Conservation (phyloP, 495 filamentous ascomycete genomes). For the Letharia columbiana region DNA sequence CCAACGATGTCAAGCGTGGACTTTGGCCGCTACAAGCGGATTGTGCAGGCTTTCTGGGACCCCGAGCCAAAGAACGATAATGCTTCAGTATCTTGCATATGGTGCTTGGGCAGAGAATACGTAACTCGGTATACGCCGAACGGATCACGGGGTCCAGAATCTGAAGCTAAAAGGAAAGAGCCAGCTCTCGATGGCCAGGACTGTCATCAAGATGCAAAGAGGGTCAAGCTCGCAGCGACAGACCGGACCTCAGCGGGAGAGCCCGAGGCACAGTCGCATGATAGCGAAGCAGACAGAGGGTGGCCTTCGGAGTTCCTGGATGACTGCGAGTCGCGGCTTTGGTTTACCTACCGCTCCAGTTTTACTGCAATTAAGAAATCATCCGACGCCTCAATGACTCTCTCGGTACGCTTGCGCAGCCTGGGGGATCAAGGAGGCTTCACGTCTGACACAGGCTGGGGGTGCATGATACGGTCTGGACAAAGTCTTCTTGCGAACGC, state of each 20-base stretch:
- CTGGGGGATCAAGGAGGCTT: constrained; percentile 78
- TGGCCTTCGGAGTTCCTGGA: constrained; percentile 85
- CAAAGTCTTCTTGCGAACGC: constrained; percentile 90
- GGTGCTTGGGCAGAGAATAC: constrained; percentile 82
- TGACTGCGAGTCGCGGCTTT: constrained; percentile 88
- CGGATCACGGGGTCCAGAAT: neutral
- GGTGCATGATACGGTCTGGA: constrained; percentile 97
- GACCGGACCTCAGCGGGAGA: constrained; percentile 1
- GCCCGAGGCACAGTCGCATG: neutral
- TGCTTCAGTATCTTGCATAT: constrained; percentile 58
- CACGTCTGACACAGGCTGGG: constrained; percentile 92
- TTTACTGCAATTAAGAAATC: constrained; percentile 78
- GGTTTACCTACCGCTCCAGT: constrained; percentile 92
- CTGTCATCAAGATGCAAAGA: neutral
- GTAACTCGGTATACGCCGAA: constrained; percentile 29
- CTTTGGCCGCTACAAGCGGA: constrained; percentile 62
- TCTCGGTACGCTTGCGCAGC: constrained; percentile 73
- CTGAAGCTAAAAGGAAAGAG: neutral
- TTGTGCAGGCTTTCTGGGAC: constrained; percentile 93
- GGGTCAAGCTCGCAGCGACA: constrained; percentile 2
- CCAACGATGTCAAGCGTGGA: constrained; percentile 51
- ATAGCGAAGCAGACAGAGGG: constrained; percentile 32
- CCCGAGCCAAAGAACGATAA: constrained; percentile 82
- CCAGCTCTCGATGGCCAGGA: neutral
- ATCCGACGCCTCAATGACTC: constrained; percentile 70